Percentiles rank a stretch among this genome's conserved stretches.
Conservation (phyloP, 352 stramenopile genomes). For the Pythium scleroteichum region DNA sequence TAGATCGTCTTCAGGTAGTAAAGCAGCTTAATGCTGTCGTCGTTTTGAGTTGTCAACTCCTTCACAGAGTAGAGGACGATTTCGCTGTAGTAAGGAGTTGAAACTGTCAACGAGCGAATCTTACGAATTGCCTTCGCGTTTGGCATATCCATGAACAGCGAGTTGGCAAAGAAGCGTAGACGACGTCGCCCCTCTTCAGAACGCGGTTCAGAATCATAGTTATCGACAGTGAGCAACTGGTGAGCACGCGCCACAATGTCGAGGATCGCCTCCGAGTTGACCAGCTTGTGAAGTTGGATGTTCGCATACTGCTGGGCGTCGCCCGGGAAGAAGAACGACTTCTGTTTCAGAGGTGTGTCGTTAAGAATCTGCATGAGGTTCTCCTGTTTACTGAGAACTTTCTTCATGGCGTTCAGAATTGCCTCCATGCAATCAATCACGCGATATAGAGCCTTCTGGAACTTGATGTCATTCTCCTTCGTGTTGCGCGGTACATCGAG, state of each 20-base stretch:
- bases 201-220: slow-evolving; percentile 82
- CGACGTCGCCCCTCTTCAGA: slow-evolving; percentile 82
- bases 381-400: slow-evolving; percentile 78
- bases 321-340: slow-evolving; percentile 86
- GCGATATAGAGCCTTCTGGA: slow-evolving; percentile 73
- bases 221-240: slow-evolving; percentile 84
- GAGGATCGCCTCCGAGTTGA: slow-evolving; percentile 74
- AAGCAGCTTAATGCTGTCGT: slow-evolving; percentile 94
- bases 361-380: slow-evolving; percentile 82
- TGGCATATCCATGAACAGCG: slow-evolving; percentile 88
- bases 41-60: slow-evolving; percentile 77
- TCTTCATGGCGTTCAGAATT: slow-evolving; percentile 79
- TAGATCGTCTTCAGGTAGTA: slow-evolving; percentile 94
- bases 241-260: slow-evolving; percentile 84
- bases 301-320: slow-evolving; percentile 79
- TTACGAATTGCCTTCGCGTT: slow-evolving; percentile 81
- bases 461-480: slow-evolving; percentile 83
- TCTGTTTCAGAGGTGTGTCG: slow-evolving; percentile 80
- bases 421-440: slow-evolving; percentile 84
- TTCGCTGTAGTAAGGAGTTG: slow-evolving; percentile 89
- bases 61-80: slow-evolving; percentile 89
- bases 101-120: slow-evolving; percentile 84
- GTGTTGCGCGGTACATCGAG: slow-evolving; percentile 74
- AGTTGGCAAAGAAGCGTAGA: slow-evolving; percentile 86
- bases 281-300: slow-evolving; percentile 70